Percentiles rank a stretch among this genome's conserved stretches.
Conservation (phyloP, 2,329 filamentous ascomycete species). For the Colletotrichum coccodes region DNA sequence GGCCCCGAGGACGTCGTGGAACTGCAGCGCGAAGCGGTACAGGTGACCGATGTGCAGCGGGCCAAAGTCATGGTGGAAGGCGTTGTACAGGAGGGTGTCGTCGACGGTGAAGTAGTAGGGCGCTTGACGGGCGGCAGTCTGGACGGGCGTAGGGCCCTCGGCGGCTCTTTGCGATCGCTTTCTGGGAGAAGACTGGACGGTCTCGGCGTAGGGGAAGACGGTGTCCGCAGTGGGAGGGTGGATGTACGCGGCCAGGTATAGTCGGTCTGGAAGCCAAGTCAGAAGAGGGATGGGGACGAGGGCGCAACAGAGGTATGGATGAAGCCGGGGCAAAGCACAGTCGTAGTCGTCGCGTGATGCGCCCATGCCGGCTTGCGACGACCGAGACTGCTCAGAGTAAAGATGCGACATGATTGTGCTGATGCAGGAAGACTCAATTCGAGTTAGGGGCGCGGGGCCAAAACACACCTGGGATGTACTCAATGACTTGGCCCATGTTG, state of each 20-base stretch:
- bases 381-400: constrained; percentile 37
- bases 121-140: constrained; percentile 55
- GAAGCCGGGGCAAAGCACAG: constrained; percentile 8
- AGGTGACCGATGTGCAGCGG: constrained; percentile 97
- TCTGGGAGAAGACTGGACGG: constrained; percentile 52
- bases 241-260: constrained; percentile 94
- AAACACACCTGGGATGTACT: constrained; percentile 90
- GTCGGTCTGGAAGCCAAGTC: constrained; percentile 74
- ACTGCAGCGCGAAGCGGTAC: constrained; percentile 94
- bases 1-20: constrained; percentile 93
- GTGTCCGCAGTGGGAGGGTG: constrained; percentile 84
- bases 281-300: constrained; percentile 44
- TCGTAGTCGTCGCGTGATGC: not conserved
- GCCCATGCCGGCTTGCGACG: constrained; percentile 12
- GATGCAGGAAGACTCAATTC: constrained; percentile 9
- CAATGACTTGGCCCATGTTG: constrained; percentile 88
- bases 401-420: constrained; percentile 43
- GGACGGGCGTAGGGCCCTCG: constrained; percentile 54
- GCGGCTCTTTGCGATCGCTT: constrained; percentile 66
- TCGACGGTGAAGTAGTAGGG: constrained; percentile 98
- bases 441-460: constrained; percentile 11
- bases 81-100: constrained; percentile 93
- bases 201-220: constrained; percentile 81
- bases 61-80: constrained; percentile 98
- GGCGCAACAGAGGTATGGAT: constrained; percentile 34